Evolutionary conservation across 805 yeast species (phyloP), one percentile per base, ranked within the genome.

Genomic region (Teunomyces stri): DNA sequence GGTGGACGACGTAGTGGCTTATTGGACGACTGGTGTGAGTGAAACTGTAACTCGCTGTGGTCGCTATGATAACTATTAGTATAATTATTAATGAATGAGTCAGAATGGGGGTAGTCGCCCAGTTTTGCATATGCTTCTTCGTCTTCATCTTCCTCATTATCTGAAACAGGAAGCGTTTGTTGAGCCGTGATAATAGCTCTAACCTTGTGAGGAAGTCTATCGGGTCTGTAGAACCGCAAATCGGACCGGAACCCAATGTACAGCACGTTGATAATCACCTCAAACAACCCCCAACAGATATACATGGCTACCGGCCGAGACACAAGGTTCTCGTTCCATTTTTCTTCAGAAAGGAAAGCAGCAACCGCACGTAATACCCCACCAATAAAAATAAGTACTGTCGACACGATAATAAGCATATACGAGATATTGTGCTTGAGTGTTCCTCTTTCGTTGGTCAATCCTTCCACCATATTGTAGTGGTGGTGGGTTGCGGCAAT

Each of bases 141-240:
- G 20, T 48, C 55, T 6, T 51, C 55, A 4, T 53, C 59, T 22
- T 59, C 68, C 43, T 64, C 66, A 36, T 57, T 57, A 22, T 62
- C 68, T 1, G 72, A 64, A 4, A 64, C 66, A 40, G 61, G 61
- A 52, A 58, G 56, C 2, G 56, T 48, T 25, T 53, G 57, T 29
- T 55, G 52, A 1, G 59, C 57, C 10, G 59, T 55, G 46, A 55
- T 55, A 36, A 55, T 55, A 29, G 54, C 47, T 16, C 57, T 40
- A 15, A 54, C 57, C 33, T 42, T 43, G 12, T 38, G 38, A 10
- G 63, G 63, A 22, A 57, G 47, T 10, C 40, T 41, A 38, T 59
- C 61, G 20, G 63, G 63, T 28, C 61, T 41, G 55, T 59, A 59
- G 52, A 57, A 56, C 12, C 61, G 45, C 45, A 59, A 52, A 46